Evolutionary conservation across 331 rosid genomes (phyloP), one percentile per base, ranked within the genome.

Genomic region (Prunus yedoensis): DNA sequence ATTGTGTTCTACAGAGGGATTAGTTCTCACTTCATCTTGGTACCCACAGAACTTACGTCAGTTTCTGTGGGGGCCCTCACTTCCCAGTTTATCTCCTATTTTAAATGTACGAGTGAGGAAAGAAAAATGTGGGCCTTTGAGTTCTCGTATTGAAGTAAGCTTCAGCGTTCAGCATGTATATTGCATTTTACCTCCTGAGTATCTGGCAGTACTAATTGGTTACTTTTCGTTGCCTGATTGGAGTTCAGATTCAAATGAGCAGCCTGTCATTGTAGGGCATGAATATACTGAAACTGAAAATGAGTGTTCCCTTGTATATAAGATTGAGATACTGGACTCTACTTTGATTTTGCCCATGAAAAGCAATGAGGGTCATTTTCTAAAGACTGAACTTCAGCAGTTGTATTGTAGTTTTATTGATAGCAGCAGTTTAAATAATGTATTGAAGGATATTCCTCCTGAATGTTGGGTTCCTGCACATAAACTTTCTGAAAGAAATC

Each of bases 171-270:
- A 94, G 82, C 96, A 94, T 84, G 98, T 94, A 38, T 85, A 77
- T 86, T 94, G 97, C 82, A 69, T 91, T 89, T 74, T 94, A 77
- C 93, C 97, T 13, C 88, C 96, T 65, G 98, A 94, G 74, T 94
- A 79, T 87, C 85, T 94, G 61, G 93, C 97, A 60, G 79, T 94
- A 77, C 79, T 94, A 50, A 86, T 94, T 74, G 98, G 98, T 83
- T 94, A 94, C 84, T 89, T 91, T 66, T 82, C 89, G 41, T 86
- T 85, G 79, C 43, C 96, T 85, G 96, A 91, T 79, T 94, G 98
- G 98, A 75, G 67, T 86, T 82, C 87, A 20, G 57, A 81, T 81
- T 84, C 88, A 50, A 79, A 74, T 72, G 84, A 81, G 64, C 85
- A 70, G 52, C 75, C 41, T 71, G 66, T 66, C 28, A 74, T 43